Conservation (phyloP, 2,329 filamentous ascomycete species). For the Pleomassaria siparia region DNA sequence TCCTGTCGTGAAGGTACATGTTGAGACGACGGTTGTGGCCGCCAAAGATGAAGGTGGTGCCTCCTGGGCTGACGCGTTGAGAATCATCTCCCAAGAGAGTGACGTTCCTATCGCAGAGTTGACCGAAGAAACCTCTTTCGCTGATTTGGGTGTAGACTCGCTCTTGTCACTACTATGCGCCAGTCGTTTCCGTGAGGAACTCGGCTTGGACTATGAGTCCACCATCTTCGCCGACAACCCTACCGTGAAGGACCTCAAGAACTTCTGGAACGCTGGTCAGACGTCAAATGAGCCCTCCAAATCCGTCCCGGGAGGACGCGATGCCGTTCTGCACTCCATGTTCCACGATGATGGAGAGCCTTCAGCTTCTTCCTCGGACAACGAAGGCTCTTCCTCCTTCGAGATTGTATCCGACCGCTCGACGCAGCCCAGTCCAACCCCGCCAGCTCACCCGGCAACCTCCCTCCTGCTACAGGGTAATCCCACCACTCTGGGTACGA, state of each 20-base stretch:
- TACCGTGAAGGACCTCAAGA: neutral
- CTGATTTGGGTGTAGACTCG: conserved; percentile 40
- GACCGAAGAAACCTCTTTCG: conserved; percentile 19
- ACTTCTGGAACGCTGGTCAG: too few relatives aligned
- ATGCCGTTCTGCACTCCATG: too few relatives aligned
- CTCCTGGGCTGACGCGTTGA: neutral
- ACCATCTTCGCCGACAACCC: neutral
- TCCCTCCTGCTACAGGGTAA: conserved; percentile 52
- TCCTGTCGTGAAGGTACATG: too few relatives aligned
- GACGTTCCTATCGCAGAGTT: conserved; percentile 19
- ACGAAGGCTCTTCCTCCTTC: too few relatives aligned
- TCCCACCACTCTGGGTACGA: conserved; percentile 33
- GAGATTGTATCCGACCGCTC: too few relatives aligned
- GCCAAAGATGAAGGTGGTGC: too few relatives aligned
- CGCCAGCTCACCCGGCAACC: neutral
- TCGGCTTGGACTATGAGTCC: conserved; percentile 38
- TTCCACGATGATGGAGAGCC: too few relatives aligned
- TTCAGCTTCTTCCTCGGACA: too few relatives aligned
- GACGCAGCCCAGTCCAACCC: too few relatives aligned
- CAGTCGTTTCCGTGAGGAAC: conserved; percentile 14
- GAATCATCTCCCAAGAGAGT: conserved; percentile 12
- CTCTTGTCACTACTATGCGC: conserved; percentile 27
- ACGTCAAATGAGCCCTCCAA: too few relatives aligned
- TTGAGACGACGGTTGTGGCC: too few relatives aligned
- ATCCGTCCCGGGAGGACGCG: too few relatives aligned